Evolutionary conservation across 257 asterid genomes (phyloP).

Genomic region (Solanum pennellii): DNA sequence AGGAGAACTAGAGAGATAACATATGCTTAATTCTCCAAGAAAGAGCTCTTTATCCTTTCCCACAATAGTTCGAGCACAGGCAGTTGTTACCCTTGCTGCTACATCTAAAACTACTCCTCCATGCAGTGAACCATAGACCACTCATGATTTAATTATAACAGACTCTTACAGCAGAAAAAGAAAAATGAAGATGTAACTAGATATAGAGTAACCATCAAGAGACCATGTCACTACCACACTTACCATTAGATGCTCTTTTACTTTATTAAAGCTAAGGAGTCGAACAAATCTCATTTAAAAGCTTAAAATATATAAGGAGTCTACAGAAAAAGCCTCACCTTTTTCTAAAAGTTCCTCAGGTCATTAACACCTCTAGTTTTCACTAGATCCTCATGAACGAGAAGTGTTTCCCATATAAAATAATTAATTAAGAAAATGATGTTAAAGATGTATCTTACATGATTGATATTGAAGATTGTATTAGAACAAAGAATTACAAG

Average conservation of each 20-base stretch:
- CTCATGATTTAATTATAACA: neutral
- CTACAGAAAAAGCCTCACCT: conserved; percentile 23
- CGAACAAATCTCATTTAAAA: neutral
- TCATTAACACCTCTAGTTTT: conserved; percentile 38
- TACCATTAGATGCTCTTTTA: neutral
- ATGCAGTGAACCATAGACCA: too few species aligned
- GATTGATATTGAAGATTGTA: neutral
- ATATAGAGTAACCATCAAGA: neutral
- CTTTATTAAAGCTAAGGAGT: neutral
- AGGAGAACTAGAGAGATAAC: conserved; percentile 70
- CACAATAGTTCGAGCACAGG: conserved; percentile 78
- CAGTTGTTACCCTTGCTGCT: conserved; percentile 54
- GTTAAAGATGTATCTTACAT: too few species aligned
- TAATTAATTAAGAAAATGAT: neutral
- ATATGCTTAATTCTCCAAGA: conserved; percentile 74
- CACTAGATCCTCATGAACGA: conserved; percentile 52
- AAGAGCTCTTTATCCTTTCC: conserved; percentile 62
- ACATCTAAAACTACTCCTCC: conserved; percentile 67
- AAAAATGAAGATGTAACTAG: neutral
- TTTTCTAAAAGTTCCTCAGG: conserved; percentile 51
- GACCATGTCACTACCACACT: neutral
- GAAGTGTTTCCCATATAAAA: conserved; percentile 56
- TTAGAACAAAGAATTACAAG: neutral
- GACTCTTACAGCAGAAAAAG: neutral
- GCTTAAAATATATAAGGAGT: neutral